Evolutionary conservation across 768 basidiomycete species (phyloP), one percentile per base, ranked within the genome.

Genomic region (Rhodotorula taiwanensis): DNA sequence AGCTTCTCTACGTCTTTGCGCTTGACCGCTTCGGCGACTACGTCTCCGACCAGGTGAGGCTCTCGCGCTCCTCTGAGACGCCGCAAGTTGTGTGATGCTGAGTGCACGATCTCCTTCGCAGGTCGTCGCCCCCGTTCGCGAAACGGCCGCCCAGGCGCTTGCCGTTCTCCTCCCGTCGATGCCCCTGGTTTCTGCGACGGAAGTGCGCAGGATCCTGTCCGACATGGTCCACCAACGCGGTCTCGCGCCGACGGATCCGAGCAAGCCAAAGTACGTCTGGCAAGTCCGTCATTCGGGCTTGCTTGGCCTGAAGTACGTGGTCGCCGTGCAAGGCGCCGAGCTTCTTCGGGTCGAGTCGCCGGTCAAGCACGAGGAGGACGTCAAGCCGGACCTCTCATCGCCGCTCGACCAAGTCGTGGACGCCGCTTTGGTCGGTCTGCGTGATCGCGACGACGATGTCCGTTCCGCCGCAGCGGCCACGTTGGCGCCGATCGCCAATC

Each of bases 1-100:
- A 86, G 69, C 82, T 95, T 54, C 81, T 98, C 4, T 87, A 86
- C 70, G 84, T 98, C 14, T 87, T 98, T 66, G 87, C 94, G 36
- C 80, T 97, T 30, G 95, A 99, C 75, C 85, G 95, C n/a, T 99
- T 99, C 71, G 91, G 93, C 4, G 95, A 99, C 76, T 99, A 93
- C 73, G 85, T 95, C 41, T 88, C 91, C 0, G 95, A 99, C 74
- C 92, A 93, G 78, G 81, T 81, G 45, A 41, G 67, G 15, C 52
- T 42, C 36, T 27, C 27, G 43, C 20, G 9, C 23, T 11, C 9
- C 33, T 10, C 11, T 15, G 2, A 18, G 5, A 33, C 20, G 1
- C 18, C 20, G 20, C 18, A 64, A 72, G 5, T 14, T n/a, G n/a
- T n/a, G n/a, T n/a, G n/a, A n/a, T n/a, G n/a, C n/a, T n/a, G n/a